A percentile compares a stretch with the other conserved stretches of the same genome.
Evolutionary conservation across 306 rosid genomes (phyloP).

Genomic region (Gastrolobium villosum): DNA sequence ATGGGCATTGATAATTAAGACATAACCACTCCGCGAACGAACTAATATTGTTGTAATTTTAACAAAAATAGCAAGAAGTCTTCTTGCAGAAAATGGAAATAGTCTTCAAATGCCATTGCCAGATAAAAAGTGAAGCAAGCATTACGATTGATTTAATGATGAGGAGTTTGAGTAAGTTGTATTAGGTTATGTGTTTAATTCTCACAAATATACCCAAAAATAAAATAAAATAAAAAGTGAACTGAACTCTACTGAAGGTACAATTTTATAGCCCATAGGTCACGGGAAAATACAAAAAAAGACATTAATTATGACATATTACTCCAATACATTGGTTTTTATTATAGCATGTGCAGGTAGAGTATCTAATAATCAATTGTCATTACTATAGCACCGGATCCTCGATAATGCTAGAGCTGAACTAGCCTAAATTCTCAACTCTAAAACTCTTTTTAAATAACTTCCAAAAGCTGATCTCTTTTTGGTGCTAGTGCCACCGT

Average conservation of each 20-base stretch:
- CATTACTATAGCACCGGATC: neutral
- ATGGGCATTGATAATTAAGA: neutral
- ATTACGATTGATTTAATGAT: too few relatives aligned
- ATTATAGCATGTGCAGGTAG: neutral
- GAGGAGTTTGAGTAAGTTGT: too few relatives aligned
- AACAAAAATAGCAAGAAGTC: neutral
- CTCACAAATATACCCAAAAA: too few relatives aligned
- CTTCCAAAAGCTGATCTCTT: neutral
- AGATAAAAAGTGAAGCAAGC: neutral
- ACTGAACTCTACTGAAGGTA: neutral
- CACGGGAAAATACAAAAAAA: neutral
- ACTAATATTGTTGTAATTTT: neutral
- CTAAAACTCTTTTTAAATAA: neutral
- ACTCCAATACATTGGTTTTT: neutral
- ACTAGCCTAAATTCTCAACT: neutral
- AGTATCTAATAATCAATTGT: neutral
- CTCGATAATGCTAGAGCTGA: conserved; percentile 2
- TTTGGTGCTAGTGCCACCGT: neutral
- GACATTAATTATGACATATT: neutral
- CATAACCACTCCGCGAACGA: neutral
- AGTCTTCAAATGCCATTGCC: neutral
- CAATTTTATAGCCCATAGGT: neutral
- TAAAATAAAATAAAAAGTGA: too few relatives aligned
- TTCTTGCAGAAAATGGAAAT: neutral
- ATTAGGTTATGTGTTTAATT: too few relatives aligned